Base-by-base conservation (phyloP, 768 basidiomycete genomes). In the Suillus brevipes region DNA sequence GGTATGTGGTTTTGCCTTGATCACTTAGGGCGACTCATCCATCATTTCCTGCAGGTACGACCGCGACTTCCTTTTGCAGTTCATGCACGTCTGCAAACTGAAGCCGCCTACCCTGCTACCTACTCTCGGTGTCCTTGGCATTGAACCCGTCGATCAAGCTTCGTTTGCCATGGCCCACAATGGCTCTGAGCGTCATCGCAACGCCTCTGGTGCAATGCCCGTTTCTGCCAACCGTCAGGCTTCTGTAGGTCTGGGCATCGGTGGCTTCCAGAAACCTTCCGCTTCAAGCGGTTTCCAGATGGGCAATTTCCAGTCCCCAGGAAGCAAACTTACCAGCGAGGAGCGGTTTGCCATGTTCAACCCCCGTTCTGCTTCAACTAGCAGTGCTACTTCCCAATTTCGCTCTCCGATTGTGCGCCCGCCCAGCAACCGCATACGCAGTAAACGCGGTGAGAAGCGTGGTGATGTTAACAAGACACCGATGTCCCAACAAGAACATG, bases 41-140 rank as follows among this genome's bases (percentile, higher is more conserved):
- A 47, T 50, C 49, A 52, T 20, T 31, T 64, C 37, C 56, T 42
- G 25, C 65, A 94, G 97, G 72, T 99, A 99, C 75, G 95, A 98
- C 75, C 94, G 96, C 42, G 94, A 96, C n/a, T 99, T 99, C 87
- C 85, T 99, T 37, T 78, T 99, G 65, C 97, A 99, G 75, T 99
- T 99, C 81, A 95, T 97, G 92, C 78, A 80, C 34, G 79, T 97
- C 66, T 99, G 97, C 83, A 92, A 88, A 77, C 97, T 97, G 80
- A 95, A 95, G 77, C 97, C 97, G 4, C 94, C 93, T 61, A 83
- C 85, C 63, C 88, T 98, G 25, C 94, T 98, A 28, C 94, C 95
- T 49, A 87, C 94, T 65, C 85, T 98, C 61, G 94, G 94, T 69
- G 89, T 90, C 13, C 90, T 98, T 71, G 97, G 97, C 61, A 86